A percentile compares a stretch with the other conserved stretches of the same genome.
Evolutionary conservation across 2,329 filamentous ascomycete genomes (phyloP).

Genomic region (Colletotrichum karsti): DNA sequence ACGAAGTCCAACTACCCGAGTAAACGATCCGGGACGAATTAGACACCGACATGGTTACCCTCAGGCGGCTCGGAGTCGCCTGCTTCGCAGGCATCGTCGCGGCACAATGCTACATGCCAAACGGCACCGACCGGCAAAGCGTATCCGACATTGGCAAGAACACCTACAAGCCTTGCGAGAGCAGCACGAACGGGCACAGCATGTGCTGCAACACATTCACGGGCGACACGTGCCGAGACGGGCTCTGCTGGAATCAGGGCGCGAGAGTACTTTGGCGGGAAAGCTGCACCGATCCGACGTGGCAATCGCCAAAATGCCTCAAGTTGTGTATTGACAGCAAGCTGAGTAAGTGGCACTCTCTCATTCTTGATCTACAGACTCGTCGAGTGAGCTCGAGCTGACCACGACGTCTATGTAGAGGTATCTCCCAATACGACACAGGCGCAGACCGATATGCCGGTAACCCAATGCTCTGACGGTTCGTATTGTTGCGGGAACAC

Average conservation of each 20-base stretch:
- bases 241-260: conserved; percentile 12
- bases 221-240: conserved; percentile 8
- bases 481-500: background rate
- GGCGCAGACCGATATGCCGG: background rate
- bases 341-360: background rate
- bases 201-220: conserved; percentile 19
- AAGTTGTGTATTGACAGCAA: conserved; percentile 29
- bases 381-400: background rate
- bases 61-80: background rate
- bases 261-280: conserved; percentile 28
- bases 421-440: background rate
- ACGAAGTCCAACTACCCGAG: no score
- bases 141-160: background rate
- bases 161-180: conserved; percentile 7
- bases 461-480: background rate
- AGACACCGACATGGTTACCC: background rate
- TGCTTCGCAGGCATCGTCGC: background rate
- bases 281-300: conserved; percentile 34
- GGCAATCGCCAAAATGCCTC: conserved; percentile 30
- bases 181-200: background rate
- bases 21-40: no score
- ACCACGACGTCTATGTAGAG: background rate
- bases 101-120: conserved; percentile 14
- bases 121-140: background rate
- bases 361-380: no score